These are phyloP conservation scores for Russula dissimulans DNA, from an alignment of 768 basidiomycete species.

Conservation along the genomic window DNA sequence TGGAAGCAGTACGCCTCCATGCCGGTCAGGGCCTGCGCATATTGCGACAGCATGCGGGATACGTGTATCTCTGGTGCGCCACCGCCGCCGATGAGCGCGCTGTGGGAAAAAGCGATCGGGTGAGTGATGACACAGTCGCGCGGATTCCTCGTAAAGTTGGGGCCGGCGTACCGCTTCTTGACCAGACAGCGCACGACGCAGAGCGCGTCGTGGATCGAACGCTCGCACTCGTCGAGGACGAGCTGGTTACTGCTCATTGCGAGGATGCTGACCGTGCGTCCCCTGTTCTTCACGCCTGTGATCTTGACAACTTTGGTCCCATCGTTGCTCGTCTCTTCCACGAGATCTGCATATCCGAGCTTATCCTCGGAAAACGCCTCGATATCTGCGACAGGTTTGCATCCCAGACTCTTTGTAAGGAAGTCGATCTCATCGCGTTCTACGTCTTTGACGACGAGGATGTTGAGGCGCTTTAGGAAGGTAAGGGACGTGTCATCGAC, in stretches of 20 bases:
- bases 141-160: not conserved
- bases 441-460: conserved; percentile 93
- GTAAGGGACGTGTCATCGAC: conserved; percentile 96
- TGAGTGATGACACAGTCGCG: not conserved
- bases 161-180: conserved; percentile 74
- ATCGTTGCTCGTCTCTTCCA: conserved; percentile 76
- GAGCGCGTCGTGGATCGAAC: conserved; percentile 96
- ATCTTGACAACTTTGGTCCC: conserved; percentile 91
- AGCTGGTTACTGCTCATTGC: conserved; percentile 90
- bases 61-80: conserved; percentile 98
- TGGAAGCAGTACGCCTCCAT: conserved; percentile 99
- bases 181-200: conserved; percentile 98
- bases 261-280: conserved; percentile 90
- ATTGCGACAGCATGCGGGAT: conserved; percentile 81
- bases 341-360: conserved; percentile 90
- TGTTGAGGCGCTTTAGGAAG: conserved; percentile 94
- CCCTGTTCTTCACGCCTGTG: conserved; percentile 89
- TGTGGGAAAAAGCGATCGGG: conserved; percentile 21
- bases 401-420: conserved; percentile 87
- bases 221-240: conserved; percentile 94
- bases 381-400: conserved; percentile 94
- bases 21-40: conserved; percentile 88
- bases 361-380: conserved; percentile 98
- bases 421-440: conserved; percentile 99
- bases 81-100: conserved; percentile 91